Conservation (phyloP, 73 alveolate genomes). For the Paramecium caudatum region DNA sequence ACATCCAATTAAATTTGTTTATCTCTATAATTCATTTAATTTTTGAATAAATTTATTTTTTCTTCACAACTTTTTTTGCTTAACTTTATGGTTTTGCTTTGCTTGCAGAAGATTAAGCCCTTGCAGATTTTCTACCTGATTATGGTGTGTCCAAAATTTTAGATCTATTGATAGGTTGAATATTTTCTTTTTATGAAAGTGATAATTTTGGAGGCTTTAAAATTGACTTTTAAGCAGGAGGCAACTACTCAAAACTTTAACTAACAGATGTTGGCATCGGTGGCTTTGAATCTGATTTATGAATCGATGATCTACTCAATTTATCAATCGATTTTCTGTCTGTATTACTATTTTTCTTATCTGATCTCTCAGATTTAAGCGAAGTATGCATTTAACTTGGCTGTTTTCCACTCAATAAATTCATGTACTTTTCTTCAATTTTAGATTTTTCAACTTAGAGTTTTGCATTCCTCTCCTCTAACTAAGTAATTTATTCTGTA, state of each 20-base stretch:
- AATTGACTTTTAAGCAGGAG: slow-evolving; percentile 28
- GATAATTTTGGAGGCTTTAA: slow-evolving; percentile 21
- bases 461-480: slow-evolving; percentile 67
- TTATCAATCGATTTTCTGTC: slow-evolving; percentile 18
- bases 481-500: slow-evolving; percentile 17
- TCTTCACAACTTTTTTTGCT: background rate
- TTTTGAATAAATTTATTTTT: slow-evolving; percentile 25
- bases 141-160: slow-evolving; percentile 46
- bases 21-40: background rate
- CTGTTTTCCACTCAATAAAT: background rate
- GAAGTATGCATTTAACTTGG: background rate
- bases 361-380: background rate
- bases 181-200: slow-evolving; percentile 40
- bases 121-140: background rate
- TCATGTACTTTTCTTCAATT: slow-evolving; percentile 63
- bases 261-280: slow-evolving; percentile 56
- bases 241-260: slow-evolving; percentile 49
- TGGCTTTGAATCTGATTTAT: slow-evolving; percentile 35
- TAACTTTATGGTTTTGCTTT: slow-evolving; percentile 4
- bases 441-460: slow-evolving; percentile 31
- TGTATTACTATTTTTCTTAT: background rate
- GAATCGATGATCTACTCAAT: background rate
- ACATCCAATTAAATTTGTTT: background rate
- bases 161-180: background rate
- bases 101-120: slow-evolving; percentile 37